Conservation (phyloP, 495 filamentous ascomycete species). For the Xylaria flabelliformis region DNA sequence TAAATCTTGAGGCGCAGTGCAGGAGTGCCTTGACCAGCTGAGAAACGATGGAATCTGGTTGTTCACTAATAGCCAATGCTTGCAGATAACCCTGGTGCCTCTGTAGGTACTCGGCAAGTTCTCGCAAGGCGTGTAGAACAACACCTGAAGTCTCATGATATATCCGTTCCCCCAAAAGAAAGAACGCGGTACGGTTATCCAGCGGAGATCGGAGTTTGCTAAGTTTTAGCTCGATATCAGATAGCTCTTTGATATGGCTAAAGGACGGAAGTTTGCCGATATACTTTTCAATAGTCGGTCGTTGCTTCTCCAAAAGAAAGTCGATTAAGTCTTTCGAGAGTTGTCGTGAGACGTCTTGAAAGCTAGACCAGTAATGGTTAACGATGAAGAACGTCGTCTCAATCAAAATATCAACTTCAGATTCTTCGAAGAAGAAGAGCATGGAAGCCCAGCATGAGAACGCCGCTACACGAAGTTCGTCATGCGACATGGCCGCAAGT, state of each 20-base stretch:
- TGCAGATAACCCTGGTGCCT: constrained; percentile 82
- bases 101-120: constrained; percentile 75
- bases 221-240: constrained; percentile 67
- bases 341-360: constrained; percentile 65
- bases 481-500: constrained; percentile 77
- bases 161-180: constrained; percentile 73
- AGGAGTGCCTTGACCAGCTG: constrained; percentile 76
- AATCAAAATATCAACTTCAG: constrained; percentile 77
- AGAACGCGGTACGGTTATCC: constrained; percentile 65
- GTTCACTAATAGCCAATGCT: constrained; percentile 80
- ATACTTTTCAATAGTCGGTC: constrained; percentile 62
- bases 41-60: constrained; percentile 77
- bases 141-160: constrained; percentile 84
- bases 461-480: constrained; percentile 73
- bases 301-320: constrained; percentile 67
- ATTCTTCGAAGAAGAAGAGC: constrained; percentile 72
- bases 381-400: constrained; percentile 90
- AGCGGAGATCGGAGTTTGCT: constrained; percentile 63
- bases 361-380: constrained; percentile 74
- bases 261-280: constrained; percentile 81
- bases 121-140: constrained; percentile 76
- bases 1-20: constrained; percentile 82
- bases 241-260: constrained; percentile 70
- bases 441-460: constrained; percentile 86
- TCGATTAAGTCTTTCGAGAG: constrained; percentile 66